Evolutionary conservation across 1,284 basidiomycete genomes (phyloP).

Genomic region (Cutaneotrichosporon dermatis): DNA sequence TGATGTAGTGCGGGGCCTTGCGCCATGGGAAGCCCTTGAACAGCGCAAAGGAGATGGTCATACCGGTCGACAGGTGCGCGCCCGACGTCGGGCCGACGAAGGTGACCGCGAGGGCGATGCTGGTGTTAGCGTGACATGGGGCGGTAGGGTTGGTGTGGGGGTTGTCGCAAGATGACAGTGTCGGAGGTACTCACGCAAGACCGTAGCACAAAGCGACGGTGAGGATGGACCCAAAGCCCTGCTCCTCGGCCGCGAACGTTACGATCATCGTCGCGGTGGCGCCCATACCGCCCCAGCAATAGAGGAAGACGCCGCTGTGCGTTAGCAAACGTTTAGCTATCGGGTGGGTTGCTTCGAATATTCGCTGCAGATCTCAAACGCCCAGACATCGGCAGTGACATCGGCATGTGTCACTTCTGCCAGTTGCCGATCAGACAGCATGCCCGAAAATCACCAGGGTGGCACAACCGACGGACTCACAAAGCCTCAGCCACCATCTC

Average conservation of each 20-base stretch:
- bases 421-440: too few relatives aligned
- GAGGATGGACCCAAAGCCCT: conserved; percentile 6
- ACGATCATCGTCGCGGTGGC: conserved; percentile 5
- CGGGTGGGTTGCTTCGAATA: too few relatives aligned
- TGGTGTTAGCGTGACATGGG: neutral
- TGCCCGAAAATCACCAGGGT: too few relatives aligned
- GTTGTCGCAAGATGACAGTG: too few relatives aligned
- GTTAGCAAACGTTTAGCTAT: too few relatives aligned
- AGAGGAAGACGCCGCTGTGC: conserved; percentile 11
- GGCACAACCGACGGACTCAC: neutral
- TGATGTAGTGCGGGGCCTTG: conserved; percentile 34
- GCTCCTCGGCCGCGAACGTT: neutral
- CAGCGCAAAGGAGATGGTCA: conserved; percentile 26
- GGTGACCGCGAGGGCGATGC: conserved; percentile 14
- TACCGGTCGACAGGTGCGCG: conserved; percentile 26
- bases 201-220: conserved; percentile 12
- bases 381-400: too few relatives aligned
- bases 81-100: conserved; percentile 18
- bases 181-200: conserved; percentile 8
- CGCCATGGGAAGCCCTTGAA: conserved; percentile 38
- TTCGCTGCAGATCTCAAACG: too few relatives aligned
- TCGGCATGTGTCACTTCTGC: too few relatives aligned
- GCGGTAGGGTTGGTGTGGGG: too few relatives aligned
- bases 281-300: conserved; percentile 15
- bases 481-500: conserved; percentile 15